A percentile compares a stretch with the other conserved stretches of the same genome.
Conservation (phyloP, 805 yeast species). For the Starmerella roubikii region DNA sequence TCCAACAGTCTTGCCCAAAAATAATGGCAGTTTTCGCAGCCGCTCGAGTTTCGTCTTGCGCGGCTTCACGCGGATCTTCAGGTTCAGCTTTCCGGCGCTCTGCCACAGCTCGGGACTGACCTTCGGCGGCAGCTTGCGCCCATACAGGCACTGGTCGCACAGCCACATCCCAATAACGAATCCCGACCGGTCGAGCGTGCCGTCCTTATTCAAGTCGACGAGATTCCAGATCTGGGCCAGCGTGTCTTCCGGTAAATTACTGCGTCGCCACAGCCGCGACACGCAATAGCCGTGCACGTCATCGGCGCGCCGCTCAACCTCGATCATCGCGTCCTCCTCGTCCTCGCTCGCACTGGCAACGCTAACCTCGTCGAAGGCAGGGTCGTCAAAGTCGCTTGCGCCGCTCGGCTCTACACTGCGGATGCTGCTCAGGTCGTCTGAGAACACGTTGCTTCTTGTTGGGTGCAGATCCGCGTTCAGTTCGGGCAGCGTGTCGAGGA, state of each 20-base stretch:
- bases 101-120: constrained; percentile 67
- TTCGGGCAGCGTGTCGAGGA: constrained; percentile 1
- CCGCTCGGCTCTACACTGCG: no score
- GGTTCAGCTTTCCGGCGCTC: constrained; percentile 41
- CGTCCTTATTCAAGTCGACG: constrained; percentile 44
- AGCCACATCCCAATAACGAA: constrained; percentile 97
- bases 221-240: constrained; percentile 54
- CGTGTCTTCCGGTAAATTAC: constrained; percentile 51
- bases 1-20: constrained; percentile 12
- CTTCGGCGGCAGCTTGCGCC: constrained; percentile 67
- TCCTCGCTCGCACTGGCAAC: constrained; percentile 1
- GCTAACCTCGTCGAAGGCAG: neutral
- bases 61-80: constrained; percentile 25
- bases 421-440: no score
- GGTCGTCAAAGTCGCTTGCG: no score
- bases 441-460: no score
- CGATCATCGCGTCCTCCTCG: constrained; percentile 19
- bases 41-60: constrained; percentile 13
- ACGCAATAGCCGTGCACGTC: constrained; percentile 52
- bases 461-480: neutral
- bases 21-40: constrained; percentile 10
- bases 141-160: constrained; percentile 90
- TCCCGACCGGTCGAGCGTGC: constrained; percentile 63
- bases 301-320: constrained; percentile 21
- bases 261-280: constrained; percentile 65